A percentile compares a stretch with the other conserved stretches of the same genome.
These are phyloP conservation scores for Phanerochaete sordida DNA, from an alignment of 768 basidiomycete genomes.

Conservation along the genomic window DNA sequence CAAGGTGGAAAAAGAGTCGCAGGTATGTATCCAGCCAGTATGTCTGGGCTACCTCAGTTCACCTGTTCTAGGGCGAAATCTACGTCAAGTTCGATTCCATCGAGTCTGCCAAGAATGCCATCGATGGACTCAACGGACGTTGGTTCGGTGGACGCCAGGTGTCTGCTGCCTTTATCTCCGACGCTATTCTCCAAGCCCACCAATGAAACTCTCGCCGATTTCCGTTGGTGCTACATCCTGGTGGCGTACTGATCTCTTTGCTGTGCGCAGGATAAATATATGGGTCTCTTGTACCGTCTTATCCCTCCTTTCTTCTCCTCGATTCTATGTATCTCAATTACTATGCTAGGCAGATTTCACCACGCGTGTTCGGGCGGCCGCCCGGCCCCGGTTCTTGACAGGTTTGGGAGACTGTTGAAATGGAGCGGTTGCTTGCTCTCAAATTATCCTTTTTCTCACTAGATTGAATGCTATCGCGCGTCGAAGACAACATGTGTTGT, in stretches of 20 bases:
- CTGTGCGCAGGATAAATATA: slow-evolving; percentile 10
- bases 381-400: slow-evolving; percentile 13
- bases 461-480: neutral
- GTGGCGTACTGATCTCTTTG: slow-evolving; percentile 11
- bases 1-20: slow-evolving; percentile 91
- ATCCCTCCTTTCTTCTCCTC: slow-evolving; percentile 6
- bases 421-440: slow-evolving; percentile 28
- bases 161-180: slow-evolving; percentile 84
- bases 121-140: slow-evolving; percentile 90
- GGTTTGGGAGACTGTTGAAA: slow-evolving; percentile 25
- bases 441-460: slow-evolving; percentile 22
- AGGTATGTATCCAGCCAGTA: slow-evolving; percentile 47
- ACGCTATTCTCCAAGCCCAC: slow-evolving; percentile 92
- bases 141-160: slow-evolving; percentile 96
- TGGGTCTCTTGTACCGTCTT: slow-evolving; percentile 7
- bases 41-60: neutral
- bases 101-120: slow-evolving; percentile 77
- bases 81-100: slow-evolving; percentile 87
- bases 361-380: slow-evolving; percentile 2
- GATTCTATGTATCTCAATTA: slow-evolving; percentile 18
- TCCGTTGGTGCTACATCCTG: neutral
- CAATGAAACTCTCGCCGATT: slow-evolving; percentile 40
- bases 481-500: neutral
- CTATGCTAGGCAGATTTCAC: slow-evolving; percentile 20
- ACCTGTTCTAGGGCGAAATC: slow-evolving; percentile 77